A percentile compares a stretch with the other conserved stretches of the same genome.
These are phyloP conservation scores for Glonium stellatum DNA, from an alignment of 495 filamentous ascomycete species.

Conservation along the genomic window DNA sequence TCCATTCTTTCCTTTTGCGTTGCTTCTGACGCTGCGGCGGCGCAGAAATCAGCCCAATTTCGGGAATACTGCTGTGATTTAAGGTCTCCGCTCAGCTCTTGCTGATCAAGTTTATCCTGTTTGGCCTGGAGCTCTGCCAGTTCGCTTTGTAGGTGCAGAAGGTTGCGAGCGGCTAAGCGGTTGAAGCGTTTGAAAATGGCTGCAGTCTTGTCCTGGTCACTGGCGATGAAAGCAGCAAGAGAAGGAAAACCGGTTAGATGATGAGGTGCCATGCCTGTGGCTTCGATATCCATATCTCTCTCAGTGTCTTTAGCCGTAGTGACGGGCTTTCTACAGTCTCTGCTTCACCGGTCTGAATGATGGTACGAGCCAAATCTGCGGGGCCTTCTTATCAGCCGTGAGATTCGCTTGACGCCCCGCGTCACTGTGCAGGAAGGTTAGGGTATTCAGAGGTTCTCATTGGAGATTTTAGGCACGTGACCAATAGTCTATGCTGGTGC, in stretches of 20 bases:
- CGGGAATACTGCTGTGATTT: slow-evolving; percentile 3
- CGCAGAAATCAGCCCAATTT: slow-evolving; percentile 10
- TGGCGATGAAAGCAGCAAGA: slow-evolving; percentile 10
- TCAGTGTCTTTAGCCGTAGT: background rate
- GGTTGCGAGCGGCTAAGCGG: slow-evolving; percentile 8
- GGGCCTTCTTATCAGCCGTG: no score
- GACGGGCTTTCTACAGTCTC: background rate
- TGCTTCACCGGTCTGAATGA: background rate
- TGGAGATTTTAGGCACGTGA: background rate
- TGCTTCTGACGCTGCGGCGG: background rate
- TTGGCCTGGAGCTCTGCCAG: background rate
- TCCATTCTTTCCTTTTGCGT: slow-evolving; percentile 10
- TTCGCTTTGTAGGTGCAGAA: slow-evolving; percentile 14
- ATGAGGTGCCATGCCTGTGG: background rate
- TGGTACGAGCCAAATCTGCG: no score
- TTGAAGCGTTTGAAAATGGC: slow-evolving; percentile 15
- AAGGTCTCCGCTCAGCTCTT: background rate
- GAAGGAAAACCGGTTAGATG: background rate
- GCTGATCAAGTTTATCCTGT: slow-evolving; percentile 3
- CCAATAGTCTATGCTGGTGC: background rate
- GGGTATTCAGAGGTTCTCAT: background rate
- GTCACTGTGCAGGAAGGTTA: background rate
- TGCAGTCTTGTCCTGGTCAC: slow-evolving; percentile 12
- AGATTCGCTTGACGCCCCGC: no score
- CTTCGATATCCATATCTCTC: background rate